A percentile compares a stretch with the other conserved stretches of the same genome.
Conservation (phyloP, 192 early-diverging fungal genomes). For the Umbelopsis vinacea region DNA sequence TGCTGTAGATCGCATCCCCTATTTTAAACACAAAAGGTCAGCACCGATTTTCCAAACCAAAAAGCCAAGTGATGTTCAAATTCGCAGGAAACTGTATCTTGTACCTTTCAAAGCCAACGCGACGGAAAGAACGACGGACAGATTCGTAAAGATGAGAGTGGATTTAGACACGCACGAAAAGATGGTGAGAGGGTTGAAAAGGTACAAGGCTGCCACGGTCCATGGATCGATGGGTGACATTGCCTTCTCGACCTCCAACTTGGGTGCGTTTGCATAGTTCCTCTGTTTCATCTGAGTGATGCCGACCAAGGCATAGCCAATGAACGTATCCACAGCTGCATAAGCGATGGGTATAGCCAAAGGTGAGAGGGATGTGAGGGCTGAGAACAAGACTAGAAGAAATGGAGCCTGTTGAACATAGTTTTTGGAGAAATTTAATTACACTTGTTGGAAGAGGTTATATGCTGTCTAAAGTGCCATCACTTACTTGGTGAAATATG, state of each 20-base stretch:
- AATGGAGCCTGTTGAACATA: constrained; percentile 70
- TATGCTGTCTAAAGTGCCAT: too few relatives aligned
- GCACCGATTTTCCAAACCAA: background rate
- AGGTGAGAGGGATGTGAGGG: constrained; percentile 58
- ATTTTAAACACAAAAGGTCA: background rate
- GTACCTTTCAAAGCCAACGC: constrained; percentile 66
- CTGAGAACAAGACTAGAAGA: constrained; percentile 73
- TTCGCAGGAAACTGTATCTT: too few relatives aligned
- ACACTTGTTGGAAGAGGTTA: too few relatives aligned
- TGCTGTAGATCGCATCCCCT: constrained; percentile 57
- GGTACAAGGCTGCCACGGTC: constrained; percentile 49
- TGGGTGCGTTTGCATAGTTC: constrained; percentile 31
- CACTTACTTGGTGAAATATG: constrained; percentile 82
- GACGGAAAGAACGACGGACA: constrained; percentile 75
- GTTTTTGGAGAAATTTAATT: too few relatives aligned
- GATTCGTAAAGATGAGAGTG: constrained; percentile 75
- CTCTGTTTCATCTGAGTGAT: constrained; percentile 57
- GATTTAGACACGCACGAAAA: constrained; percentile 75
- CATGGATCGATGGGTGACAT: constrained; percentile 17
- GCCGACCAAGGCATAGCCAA: constrained; percentile 61
- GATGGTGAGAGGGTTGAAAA: constrained; percentile 88
- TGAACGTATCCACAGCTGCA: constrained; percentile 63
- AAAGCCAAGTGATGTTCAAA: too few relatives aligned
- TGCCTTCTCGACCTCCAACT: constrained; percentile 27
- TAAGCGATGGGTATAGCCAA: constrained; percentile 59